Evolutionary conservation across 2,329 filamentous ascomycete genomes (phyloP), one percentile per base, ranked within the genome.

Genomic region (Raffaelea deltoideospora): DNA sequence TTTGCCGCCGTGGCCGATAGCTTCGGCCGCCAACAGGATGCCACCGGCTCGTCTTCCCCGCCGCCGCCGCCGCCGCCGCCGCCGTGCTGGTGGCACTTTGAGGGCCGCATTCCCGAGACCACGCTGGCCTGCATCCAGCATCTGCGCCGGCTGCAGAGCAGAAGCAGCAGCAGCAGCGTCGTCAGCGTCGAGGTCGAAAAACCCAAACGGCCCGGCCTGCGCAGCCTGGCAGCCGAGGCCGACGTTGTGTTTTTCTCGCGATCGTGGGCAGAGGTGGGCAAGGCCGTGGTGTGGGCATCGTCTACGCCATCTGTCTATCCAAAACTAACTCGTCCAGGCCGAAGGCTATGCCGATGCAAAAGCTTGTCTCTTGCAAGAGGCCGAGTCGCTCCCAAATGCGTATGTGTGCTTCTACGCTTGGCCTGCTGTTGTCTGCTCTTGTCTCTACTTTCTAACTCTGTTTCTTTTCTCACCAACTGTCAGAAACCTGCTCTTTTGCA

Each of bases 41-140:
- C n/a, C 33, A 49, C 9, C 47, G 55, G 26, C 49, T 55, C 23
- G 51, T 56, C 32, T 18, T 26, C 20, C 3, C 4, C 21, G 5
- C 11, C 15, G 10, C 4, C 33, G 6, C 8, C n/a, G 10, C 4
- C 33, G 6, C 8, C n/a, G 10, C n/a, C n/a, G n/a, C n/a, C n/a
- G n/a, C n/a, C n/a, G n/a, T n/a, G n/a, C 2, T 83, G 75, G 77
- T 79, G 74, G 59, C 79, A 85, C 58, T 84, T 83, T 46, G 79
- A 84, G 63, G 80, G 79, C 41, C 71, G 79, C 37, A 70, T 72
- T 38, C 74, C 76, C 28, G 65, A 71, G 31, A 70, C 72, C 33
- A 73, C 67, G 20, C 55, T 72, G 18, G 50, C 61, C 30, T 81
- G 75, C 53, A 72, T 83, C 37, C 59, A 50, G 30, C 56, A 71